Percentiles rank a stretch among this genome's conserved stretches.
Evolutionary conservation across 768 basidiomycete genomes (phyloP).

Genomic region (Tulasnella sp.): DNA sequence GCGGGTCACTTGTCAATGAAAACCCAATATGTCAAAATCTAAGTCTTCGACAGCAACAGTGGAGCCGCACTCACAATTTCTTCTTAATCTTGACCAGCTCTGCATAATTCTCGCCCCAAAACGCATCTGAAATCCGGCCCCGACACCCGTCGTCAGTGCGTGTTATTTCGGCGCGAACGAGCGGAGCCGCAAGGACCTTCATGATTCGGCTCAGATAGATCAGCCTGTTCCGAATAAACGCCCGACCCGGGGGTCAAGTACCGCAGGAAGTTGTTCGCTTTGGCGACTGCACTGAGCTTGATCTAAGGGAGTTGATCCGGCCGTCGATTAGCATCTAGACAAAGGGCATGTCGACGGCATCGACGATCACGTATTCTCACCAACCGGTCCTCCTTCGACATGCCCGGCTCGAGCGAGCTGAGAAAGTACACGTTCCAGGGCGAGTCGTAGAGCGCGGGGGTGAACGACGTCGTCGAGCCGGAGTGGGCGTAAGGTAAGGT

Average conservation of each 20-base stretch:
- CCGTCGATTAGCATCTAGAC: background rate
- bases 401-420: background rate
- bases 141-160: background rate
- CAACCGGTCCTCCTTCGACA: background rate
- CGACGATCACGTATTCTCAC: background rate
- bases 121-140: background rate
- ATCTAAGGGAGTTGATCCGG: background rate
- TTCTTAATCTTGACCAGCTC: background rate
- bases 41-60: background rate
- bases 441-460: background rate
- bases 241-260: constrained; percentile 3
- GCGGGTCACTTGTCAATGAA: background rate
- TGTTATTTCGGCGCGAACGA: background rate
- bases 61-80: background rate
- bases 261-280: constrained; percentile 2
- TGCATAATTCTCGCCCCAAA: constrained; percentile 3
- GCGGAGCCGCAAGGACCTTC: background rate
- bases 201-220: constrained; percentile 3
- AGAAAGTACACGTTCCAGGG: constrained; percentile 4
- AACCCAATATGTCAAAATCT: background rate
- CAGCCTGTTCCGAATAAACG: background rate
- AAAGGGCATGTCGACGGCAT: background rate
- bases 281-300: constrained; percentile 1
- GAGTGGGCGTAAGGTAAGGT: background rate
- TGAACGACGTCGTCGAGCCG: constrained; percentile 2